These are phyloP conservation scores for Dipteronia dyeriana DNA, from an alignment of 345 rosid species.

Conservation along the genomic window DNA sequence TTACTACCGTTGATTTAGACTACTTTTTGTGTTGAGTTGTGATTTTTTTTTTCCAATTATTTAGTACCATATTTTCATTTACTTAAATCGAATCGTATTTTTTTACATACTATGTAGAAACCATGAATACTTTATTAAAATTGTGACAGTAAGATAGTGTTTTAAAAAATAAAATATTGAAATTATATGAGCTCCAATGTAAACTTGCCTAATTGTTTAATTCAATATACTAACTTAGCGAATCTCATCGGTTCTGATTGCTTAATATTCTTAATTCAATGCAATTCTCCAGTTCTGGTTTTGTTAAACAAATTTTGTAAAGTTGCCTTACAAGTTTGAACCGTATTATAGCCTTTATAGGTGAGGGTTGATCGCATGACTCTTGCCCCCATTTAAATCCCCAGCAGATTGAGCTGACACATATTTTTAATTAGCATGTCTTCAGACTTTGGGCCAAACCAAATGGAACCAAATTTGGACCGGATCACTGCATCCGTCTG, in stretches of 20 bases:
- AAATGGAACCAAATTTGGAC: no score
- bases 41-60: no score
- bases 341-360: conserved; percentile 32
- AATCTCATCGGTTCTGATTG: background rate
- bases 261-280: background rate
- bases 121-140: no score
- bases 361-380: conserved; percentile 84
- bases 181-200: background rate
- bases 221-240: background rate
- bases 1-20: no score
- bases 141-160: background rate
- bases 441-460: no score
- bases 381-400: conserved; percentile 71
- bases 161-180: no score
- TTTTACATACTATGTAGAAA: no score
- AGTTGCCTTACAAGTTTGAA: background rate
- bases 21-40: no score
- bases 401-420: conserved; percentile 22
- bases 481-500: no score
- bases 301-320: background rate
- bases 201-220: background rate
- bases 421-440: no score
- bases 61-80: no score
- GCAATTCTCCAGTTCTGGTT: background rate
- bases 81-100: no score